These are phyloP conservation scores for Quercus mongolica DNA, from an alignment of 306 rosid species.

Conservation along the genomic window DNA sequence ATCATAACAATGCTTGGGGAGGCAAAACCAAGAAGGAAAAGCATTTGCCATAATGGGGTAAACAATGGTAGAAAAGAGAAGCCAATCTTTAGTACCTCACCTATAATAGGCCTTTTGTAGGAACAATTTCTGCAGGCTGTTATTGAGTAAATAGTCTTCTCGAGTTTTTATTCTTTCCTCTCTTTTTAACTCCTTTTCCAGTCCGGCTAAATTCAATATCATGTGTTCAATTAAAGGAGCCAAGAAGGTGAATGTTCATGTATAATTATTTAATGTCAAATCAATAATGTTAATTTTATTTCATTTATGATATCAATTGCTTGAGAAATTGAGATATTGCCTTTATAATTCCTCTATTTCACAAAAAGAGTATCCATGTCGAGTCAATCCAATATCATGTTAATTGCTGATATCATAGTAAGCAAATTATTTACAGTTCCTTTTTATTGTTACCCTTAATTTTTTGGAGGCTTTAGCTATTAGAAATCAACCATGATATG, in stretches of 20 bases:
- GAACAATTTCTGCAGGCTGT: slow-evolving; percentile 6
- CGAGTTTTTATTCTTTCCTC: background rate
- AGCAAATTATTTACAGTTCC: too few relatives aligned
- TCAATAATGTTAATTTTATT: background rate
- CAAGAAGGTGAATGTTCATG: background rate
- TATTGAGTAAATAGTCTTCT: background rate
- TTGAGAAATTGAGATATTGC: background rate
- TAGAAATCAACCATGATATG: too few relatives aligned
- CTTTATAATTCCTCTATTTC: background rate
- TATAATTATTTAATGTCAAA: background rate
- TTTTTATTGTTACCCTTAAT: too few relatives aligned
- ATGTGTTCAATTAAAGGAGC: background rate
- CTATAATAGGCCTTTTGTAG: slow-evolving; percentile 42
- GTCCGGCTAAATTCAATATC: background rate
- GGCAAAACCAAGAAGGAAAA: slow-evolving; percentile 87
- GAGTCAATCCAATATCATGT: background rate
- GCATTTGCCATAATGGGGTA: slow-evolving; percentile 45
- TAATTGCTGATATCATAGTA: background rate
- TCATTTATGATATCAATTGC: background rate
- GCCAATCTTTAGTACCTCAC: slow-evolving; percentile 52
- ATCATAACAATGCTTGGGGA: slow-evolving; percentile 82
- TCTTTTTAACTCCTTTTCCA: background rate
- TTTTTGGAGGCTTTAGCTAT: too few relatives aligned
- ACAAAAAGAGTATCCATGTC: background rate
- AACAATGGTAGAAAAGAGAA: slow-evolving; percentile 41